Conservation (phyloP, 2,329 filamentous ascomycete genomes). For the Alternaria tenuissima region DNA sequence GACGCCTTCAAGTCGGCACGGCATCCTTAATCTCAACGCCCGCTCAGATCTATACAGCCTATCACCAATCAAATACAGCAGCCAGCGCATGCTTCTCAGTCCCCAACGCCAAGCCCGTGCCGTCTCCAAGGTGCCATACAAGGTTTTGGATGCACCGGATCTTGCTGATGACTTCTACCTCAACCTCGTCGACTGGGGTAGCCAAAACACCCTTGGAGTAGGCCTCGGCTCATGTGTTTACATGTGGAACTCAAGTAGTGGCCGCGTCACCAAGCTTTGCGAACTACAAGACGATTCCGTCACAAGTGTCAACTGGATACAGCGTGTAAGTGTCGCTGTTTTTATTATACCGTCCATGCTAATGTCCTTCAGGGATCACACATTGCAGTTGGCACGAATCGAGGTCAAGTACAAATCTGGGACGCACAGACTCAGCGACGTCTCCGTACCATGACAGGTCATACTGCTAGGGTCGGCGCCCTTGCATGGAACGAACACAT, state of each 20-base stretch:
- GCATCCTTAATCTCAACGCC: slow-evolving; percentile 81
- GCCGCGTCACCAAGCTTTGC: slow-evolving; percentile 91
- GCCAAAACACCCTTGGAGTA: slow-evolving; percentile 91
- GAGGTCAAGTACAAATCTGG: slow-evolving; percentile 96
- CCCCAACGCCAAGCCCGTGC: slow-evolving; percentile 87
- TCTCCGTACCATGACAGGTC: slow-evolving; percentile 94
- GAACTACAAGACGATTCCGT: slow-evolving; percentile 92
- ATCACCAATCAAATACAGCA: slow-evolving; percentile 90
- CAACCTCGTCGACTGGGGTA: slow-evolving; percentile 97
- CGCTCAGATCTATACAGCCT: slow-evolving; percentile 93
- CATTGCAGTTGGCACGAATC: slow-evolving; percentile 91
- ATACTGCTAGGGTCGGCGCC: slow-evolving; percentile 90
- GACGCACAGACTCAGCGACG: slow-evolving; percentile 88
- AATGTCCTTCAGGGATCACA: slow-evolving; percentile 73
- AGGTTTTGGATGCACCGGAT: slow-evolving; percentile 95
- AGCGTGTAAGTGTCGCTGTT: slow-evolving; percentile 64
- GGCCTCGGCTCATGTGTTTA: slow-evolving; percentile 93
- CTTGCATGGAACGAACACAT: slow-evolving; percentile 99
- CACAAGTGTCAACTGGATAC: slow-evolving; percentile 98
- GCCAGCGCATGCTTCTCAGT: slow-evolving; percentile 91
- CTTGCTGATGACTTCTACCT: slow-evolving; percentile 97
- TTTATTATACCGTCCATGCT: background rate
- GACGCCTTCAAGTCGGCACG: slow-evolving; percentile 87
- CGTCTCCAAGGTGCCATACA: slow-evolving; percentile 96
- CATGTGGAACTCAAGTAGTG: slow-evolving; percentile 95